Conservation (phyloP, 2,329 filamentous ascomycete species). For the Scedosporium apiospermum region DNA sequence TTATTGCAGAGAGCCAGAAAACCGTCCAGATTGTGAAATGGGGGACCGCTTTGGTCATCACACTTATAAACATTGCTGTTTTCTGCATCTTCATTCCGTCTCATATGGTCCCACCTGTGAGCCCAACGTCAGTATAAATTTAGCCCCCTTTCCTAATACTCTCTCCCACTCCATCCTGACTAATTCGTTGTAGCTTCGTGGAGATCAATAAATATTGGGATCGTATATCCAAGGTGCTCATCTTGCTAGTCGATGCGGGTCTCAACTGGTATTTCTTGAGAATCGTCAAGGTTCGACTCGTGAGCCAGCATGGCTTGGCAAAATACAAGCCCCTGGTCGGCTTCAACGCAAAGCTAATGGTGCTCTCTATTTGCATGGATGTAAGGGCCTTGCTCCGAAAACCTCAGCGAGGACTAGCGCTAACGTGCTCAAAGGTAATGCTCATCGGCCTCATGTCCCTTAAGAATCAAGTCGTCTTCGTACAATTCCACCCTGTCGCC, state of each 20-base stretch:
- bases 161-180: neutral
- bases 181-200: slow-evolving; percentile 18
- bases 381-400: slow-evolving; percentile 14
- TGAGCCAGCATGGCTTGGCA: slow-evolving; percentile 34
- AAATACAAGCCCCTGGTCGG: slow-evolving; percentile 40
- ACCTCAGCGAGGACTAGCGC: too few relatives aligned
- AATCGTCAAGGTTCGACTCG: slow-evolving; percentile 33
- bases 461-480: slow-evolving; percentile 23
- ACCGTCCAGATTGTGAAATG: slow-evolving; percentile 6
- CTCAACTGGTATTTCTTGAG: slow-evolving; percentile 45
- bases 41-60: slow-evolving; percentile 24
- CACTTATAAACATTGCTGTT: slow-evolving; percentile 40
- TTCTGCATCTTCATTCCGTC: slow-evolving; percentile 45
- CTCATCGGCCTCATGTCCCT: slow-evolving; percentile 25
- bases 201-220: slow-evolving; percentile 42
- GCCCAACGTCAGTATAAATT: slow-evolving; percentile 18
- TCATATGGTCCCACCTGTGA: slow-evolving; percentile 27
- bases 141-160: neutral
- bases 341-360: slow-evolving; percentile 40
- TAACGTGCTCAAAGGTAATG: slow-evolving; percentile 9
- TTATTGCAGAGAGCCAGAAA: slow-evolving; percentile 14
- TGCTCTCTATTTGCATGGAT: slow-evolving; percentile 40
- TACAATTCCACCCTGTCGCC: slow-evolving; percentile 42
- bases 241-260: slow-evolving; percentile 36
- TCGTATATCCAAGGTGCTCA: slow-evolving; percentile 40